Percentiles rank a stretch among this genome's conserved stretches.
Conservation (phyloP, 2,329 filamentous ascomycete genomes). For the Xylaria sp. region DNA sequence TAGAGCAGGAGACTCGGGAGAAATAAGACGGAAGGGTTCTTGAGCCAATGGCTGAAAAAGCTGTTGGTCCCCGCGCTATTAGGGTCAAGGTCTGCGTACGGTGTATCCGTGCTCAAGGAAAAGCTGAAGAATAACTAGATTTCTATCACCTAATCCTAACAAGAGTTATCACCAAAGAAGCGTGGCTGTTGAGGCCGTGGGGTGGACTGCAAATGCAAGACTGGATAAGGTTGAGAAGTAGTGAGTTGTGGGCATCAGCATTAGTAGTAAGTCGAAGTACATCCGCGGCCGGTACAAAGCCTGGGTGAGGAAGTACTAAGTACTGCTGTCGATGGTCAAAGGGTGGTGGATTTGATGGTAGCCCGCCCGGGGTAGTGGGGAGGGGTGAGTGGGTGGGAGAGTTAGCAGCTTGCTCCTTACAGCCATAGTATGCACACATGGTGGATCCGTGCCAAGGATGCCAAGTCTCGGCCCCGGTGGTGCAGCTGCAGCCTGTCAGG, state of each 20-base stretch:
- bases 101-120: neutral
- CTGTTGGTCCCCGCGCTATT: conserved; percentile 5
- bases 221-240: neutral
- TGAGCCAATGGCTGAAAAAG: neutral
- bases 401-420: neutral
- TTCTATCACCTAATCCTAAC: neutral
- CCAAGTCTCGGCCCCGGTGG: neutral
- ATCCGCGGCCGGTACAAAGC: neutral
- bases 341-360: neutral
- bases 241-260: conserved; percentile 8
- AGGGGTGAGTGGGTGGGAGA: neutral
- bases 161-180: neutral
- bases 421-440: neutral
- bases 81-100: neutral
- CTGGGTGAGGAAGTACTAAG: neutral
- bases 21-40: neutral
- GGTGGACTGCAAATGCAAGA: neutral
- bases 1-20: neutral
- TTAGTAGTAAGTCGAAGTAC: neutral
- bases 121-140: neutral
- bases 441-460: neutral
- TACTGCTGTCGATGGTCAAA: neutral
- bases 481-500: conserved; percentile 36
- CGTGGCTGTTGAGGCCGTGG: conserved; percentile 1
- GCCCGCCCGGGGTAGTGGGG: conserved; percentile 11